phyloP scores from a whole-genome alignment of 2,329 filamentous ascomycete genomes.

The Alternaria conjuncta region DNA sequence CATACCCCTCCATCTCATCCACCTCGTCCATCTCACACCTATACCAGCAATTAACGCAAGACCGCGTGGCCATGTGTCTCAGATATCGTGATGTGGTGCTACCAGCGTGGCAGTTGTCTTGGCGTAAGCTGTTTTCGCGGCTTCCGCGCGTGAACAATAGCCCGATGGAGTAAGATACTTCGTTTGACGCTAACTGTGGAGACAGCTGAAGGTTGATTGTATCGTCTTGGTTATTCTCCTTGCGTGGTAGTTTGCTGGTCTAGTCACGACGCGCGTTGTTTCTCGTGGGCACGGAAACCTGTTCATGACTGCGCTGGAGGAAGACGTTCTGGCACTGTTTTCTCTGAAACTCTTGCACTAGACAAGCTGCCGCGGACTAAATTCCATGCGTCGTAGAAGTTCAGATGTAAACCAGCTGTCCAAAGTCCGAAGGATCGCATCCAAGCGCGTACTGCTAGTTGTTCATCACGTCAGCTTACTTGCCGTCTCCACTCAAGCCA shows the following conservation, averaged over 20 bases:
- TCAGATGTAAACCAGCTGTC: slow-evolving; percentile 5
- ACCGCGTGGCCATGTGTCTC: neutral
- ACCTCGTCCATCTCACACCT: neutral
- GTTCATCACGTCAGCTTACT: slow-evolving; percentile 9
- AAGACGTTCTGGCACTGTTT: neutral
- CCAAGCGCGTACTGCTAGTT: slow-evolving; percentile 10
- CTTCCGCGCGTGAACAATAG: neutral
- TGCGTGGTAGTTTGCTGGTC: neutral
- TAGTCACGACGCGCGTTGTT: neutral
- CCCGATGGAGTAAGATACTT: neutral
- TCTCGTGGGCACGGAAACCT: too few species aligned
- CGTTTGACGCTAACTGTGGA: neutral
- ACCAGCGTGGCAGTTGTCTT: neutral
- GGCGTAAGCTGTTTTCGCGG: neutral
- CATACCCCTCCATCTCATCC: neutral
- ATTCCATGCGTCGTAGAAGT: accelerated
- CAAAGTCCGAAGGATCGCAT: slow-evolving; percentile 1
- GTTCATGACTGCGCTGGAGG: too few species aligned
- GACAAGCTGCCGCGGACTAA: accelerated
- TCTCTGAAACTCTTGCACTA: accelerated
- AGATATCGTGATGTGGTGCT: neutral
- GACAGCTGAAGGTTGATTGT: neutral
- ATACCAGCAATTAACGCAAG: neutral
- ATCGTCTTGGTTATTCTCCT: neutral
- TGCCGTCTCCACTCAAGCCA: neutral